Evolutionary conservation across 2,329 filamentous ascomycete genomes (phyloP), one percentile per base, ranked within the genome.

Genomic region (Gyromitra esculenta): DNA sequence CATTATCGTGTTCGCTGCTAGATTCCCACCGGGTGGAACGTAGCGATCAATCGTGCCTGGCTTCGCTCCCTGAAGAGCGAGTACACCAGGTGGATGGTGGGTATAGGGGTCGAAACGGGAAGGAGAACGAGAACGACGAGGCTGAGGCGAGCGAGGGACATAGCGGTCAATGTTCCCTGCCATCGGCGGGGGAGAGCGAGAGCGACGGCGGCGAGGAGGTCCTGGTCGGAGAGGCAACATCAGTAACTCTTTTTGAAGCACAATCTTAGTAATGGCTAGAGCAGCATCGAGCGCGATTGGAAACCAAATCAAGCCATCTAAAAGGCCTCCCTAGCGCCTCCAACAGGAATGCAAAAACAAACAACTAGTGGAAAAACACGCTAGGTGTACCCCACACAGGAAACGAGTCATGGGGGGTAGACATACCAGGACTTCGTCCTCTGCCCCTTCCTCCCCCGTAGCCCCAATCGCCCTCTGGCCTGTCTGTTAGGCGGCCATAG

Each of bases 121-220:
- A 50, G 77, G 77, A 15, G 77, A 79, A 21, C 77, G 66, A 37
- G 79, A 81, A 67, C 80, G 73, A 35, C 79, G 76, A 6, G 75
- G 78, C 21, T 79, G 79, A 5, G 79, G 79, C 2, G 77, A 79
- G 15, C 73, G 91, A 0, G 93, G 93, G 21, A 96, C 91, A 82
- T 96, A 96, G 80, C 93, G 90, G 82, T 96, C 93, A 79, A 96
- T 96, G 75, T 91, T 92, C 74, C 90, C 88, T 39, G 91, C 84
- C 85, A 77, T 82, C 64, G 82, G 90, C 85, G 8, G 90, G 87
- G 82, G 87, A 81, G 80, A 92, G 83, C 80, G 78, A 25, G 80
- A 81, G 60, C 80, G 80, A 63, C 80, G 78, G 57, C 79, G 80
- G 73, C 79, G 79, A 57, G 78, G 66, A 21, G 79, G 78, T 25